Conservation (phyloP, 2,329 filamentous ascomycete genomes). For the Akanthomyces dipterigenus region DNA sequence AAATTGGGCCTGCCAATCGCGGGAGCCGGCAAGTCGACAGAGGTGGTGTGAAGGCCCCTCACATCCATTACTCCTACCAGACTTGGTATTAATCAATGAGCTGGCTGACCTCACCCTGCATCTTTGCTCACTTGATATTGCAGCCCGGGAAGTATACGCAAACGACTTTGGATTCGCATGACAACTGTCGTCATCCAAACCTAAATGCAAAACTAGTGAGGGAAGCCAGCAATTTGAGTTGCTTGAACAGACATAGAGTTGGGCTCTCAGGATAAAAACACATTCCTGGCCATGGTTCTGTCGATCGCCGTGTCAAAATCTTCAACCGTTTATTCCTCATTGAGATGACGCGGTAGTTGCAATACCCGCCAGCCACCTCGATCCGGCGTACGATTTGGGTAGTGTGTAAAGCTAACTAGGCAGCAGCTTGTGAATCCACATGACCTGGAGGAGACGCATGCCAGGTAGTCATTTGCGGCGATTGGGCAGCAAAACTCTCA, state of each 20-base stretch:
- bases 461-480: neutral
- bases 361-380: neutral
- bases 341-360: neutral
- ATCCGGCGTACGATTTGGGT: neutral
- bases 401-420: neutral
- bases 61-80: neutral
- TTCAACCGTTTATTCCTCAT: neutral
- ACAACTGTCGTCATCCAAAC: no score
- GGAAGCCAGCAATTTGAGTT: no score
- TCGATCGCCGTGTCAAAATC: neutral
- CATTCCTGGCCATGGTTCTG: neutral
- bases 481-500: neutral
- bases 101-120: no score
- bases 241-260: no score
- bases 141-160: no score
- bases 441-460: neutral
- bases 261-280: no score
- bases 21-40: neutral
- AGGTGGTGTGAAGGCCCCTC: slow-evolving; percentile 9
- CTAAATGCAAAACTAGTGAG: no score
- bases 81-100: no score
- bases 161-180: no score
- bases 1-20: neutral
- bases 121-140: no score
- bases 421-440: neutral